These are phyloP conservation scores for Ceratocystis cubensis DNA, from an alignment of 2,329 filamentous ascomycete genomes.

Conservation along the genomic window DNA sequence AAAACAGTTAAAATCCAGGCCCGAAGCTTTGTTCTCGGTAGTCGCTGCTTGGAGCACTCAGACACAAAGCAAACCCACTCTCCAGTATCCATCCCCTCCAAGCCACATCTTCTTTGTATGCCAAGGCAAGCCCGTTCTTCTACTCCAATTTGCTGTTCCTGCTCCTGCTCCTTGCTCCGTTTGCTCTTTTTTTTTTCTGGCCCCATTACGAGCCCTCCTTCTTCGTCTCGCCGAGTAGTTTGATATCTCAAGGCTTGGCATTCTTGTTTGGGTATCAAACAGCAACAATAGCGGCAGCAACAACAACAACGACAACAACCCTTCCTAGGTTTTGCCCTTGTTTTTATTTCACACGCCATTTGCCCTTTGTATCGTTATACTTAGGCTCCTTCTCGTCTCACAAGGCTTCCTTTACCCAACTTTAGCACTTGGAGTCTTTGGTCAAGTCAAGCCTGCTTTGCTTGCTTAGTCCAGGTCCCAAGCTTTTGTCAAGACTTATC, in stretches of 20 bases:
- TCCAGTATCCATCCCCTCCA: neutral
- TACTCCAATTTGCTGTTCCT: neutral
- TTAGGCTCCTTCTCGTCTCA: too few relatives aligned
- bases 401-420: neutral
- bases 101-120: neutral
- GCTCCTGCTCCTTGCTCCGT: neutral
- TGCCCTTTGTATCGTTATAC: too few relatives aligned
- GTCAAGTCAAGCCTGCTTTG: neutral
- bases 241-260: neutral
- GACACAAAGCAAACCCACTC: neutral
- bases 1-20: constrained; percentile 9
- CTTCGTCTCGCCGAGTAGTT: neutral
- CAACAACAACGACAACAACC: too few relatives aligned
- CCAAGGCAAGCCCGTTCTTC: neutral
- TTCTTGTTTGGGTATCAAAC: neutral
- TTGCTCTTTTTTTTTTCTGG: neutral
- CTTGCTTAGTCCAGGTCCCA: neutral
- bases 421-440: too few relatives aligned
- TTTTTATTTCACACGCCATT: too few relatives aligned
- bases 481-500: neutral
- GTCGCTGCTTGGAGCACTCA: neutral
- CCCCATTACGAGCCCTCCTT: neutral
- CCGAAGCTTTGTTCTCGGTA: constrained; percentile 7
- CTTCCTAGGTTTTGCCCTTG: too few relatives aligned
- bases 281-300: neutral